Percentiles rank a stretch among this genome's conserved stretches.
phyloP scores from a whole-genome alignment of 2,329 filamentous ascomycete genomes.

The Aspergillus clavatus region DNA sequence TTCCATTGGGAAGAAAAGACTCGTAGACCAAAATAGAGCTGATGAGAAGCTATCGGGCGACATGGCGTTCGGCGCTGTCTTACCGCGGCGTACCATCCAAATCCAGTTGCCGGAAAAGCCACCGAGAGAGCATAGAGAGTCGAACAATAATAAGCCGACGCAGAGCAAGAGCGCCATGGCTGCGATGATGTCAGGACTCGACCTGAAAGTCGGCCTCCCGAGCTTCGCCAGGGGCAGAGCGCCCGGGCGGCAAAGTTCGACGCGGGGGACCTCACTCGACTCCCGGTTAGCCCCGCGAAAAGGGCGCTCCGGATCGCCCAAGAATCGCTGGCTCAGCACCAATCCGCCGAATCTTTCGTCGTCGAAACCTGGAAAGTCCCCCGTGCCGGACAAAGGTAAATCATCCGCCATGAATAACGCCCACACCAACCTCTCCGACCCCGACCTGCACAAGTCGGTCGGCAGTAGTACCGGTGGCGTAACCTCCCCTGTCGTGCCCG shows the following conservation, averaged over 20 bases:
- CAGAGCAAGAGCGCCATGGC: constrained; percentile 44
- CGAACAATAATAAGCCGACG: constrained; percentile 15
- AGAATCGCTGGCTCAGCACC: constrained; percentile 46
- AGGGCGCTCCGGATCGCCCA: constrained; percentile 21
- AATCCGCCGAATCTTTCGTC: constrained; percentile 43
- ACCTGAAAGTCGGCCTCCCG: constrained; percentile 31
- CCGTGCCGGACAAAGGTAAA: constrained; percentile 57
- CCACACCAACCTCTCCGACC: constrained; percentile 65
- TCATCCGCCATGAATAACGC: constrained; percentile 64
- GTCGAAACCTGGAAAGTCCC: constrained; percentile 39
- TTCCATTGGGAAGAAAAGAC: constrained; percentile 10
- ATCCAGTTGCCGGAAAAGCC: constrained; percentile 36
- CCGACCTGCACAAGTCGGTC: constrained; percentile 59
- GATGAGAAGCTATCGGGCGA: constrained; percentile 3
- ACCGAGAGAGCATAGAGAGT: constrained; percentile 7
- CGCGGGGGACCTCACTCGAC: constrained; percentile 37
- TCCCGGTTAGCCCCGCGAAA: constrained; percentile 26
- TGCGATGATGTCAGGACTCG: constrained; percentile 40
- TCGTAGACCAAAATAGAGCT: constrained; percentile 36
- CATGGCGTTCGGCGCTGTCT: constrained; percentile 11
- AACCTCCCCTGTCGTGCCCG: constrained; percentile 22
- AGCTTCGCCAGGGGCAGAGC: constrained; percentile 34
- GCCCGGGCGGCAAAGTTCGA: constrained; percentile 37
- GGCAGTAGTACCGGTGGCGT: constrained; percentile 40
- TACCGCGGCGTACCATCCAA: constrained; percentile 40